A percentile compares a stretch with the other conserved stretches of the same genome.
These are phyloP conservation scores for Trifolium pratense DNA, from an alignment of 306 rosid species.

Conservation along the genomic window DNA sequence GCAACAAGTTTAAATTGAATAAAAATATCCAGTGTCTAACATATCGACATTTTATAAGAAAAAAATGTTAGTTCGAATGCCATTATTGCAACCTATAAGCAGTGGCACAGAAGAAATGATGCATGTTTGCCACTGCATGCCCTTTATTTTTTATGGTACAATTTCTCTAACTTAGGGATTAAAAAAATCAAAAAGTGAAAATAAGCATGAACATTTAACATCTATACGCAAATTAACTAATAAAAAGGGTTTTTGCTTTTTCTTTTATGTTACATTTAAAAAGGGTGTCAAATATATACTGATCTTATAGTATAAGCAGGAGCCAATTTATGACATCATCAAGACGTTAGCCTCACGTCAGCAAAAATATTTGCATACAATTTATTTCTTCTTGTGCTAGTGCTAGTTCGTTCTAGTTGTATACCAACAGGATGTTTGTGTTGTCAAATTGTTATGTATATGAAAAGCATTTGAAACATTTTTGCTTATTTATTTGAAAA, in stretches of 20 bases:
- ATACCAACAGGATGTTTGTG: no score
- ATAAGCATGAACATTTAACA: slow-evolving; percentile 35
- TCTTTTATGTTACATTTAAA: background rate
- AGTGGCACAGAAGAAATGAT: slow-evolving; percentile 81
- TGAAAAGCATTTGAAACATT: no score
- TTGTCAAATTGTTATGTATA: no score
- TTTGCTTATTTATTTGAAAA: no score
- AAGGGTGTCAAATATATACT: background rate
- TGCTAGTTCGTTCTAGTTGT: no score
- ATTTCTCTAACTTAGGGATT: slow-evolving; percentile 22
- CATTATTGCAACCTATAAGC: slow-evolving; percentile 63
- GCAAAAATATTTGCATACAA: slow-evolving; percentile 23
- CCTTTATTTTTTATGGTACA: slow-evolving; percentile 29
- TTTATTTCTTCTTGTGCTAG: background rate
- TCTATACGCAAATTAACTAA: background rate
- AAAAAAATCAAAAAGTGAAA: slow-evolving; percentile 16
- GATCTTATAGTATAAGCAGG: slow-evolving; percentile 17
- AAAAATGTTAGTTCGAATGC: slow-evolving; percentile 52
- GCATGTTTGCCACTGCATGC: slow-evolving; percentile 76
- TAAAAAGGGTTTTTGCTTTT: background rate
- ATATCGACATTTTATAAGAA: background rate
- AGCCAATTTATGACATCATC: slow-evolving; percentile 66
- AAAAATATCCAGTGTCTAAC: no score
- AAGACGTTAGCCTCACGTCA: slow-evolving; percentile 59
- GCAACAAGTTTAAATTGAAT: no score